Conservation (phyloP, 192 early-diverging fungal genomes). For the Backusella psychrophila region DNA sequence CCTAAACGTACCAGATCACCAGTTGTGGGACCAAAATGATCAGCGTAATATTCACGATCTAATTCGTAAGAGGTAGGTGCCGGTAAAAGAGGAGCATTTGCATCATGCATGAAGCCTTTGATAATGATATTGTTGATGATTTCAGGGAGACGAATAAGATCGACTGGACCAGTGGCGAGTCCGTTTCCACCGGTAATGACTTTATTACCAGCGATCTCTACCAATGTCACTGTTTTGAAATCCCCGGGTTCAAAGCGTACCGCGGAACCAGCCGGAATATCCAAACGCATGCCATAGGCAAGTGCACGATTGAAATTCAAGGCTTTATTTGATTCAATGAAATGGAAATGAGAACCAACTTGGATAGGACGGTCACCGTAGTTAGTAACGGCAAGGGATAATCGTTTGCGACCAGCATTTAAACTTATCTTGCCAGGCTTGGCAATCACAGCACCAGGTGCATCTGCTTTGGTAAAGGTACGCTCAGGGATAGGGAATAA, state of each 20-base stretch:
- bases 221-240: slow-evolving; percentile 77
- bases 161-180: slow-evolving; percentile 73
- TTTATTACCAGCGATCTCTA: slow-evolving; percentile 80
- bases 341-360: slow-evolving; percentile 93
- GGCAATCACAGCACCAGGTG: slow-evolving; percentile 68
- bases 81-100: slow-evolving; percentile 48
- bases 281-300: slow-evolving; percentile 84
- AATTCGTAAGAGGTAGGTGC: slow-evolving; percentile 54
- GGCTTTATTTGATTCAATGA: slow-evolving; percentile 86
- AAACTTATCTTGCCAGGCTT: slow-evolving; percentile 67
- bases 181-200: slow-evolving; percentile 85
- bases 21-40: slow-evolving; percentile 90
- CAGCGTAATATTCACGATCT: slow-evolving; percentile 79
- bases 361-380: slow-evolving; percentile 93
- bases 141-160: slow-evolving; percentile 41
- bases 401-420: slow-evolving; percentile 73
- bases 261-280: slow-evolving; percentile 93
- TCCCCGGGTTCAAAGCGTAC: slow-evolving; percentile 97
- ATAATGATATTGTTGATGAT: slow-evolving; percentile 50
- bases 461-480: slow-evolving; percentile 27
- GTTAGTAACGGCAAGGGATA: slow-evolving; percentile 80
- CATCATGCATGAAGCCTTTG: slow-evolving; percentile 65
- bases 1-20: slow-evolving; percentile 88
- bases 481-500: slow-evolving; percentile 46
- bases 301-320: slow-evolving; percentile 81